Evolutionary conservation across 192 early-diverging fungal species (phyloP), one percentile per base, ranked within the genome.

Genomic region (Coemansia sp.): DNA sequence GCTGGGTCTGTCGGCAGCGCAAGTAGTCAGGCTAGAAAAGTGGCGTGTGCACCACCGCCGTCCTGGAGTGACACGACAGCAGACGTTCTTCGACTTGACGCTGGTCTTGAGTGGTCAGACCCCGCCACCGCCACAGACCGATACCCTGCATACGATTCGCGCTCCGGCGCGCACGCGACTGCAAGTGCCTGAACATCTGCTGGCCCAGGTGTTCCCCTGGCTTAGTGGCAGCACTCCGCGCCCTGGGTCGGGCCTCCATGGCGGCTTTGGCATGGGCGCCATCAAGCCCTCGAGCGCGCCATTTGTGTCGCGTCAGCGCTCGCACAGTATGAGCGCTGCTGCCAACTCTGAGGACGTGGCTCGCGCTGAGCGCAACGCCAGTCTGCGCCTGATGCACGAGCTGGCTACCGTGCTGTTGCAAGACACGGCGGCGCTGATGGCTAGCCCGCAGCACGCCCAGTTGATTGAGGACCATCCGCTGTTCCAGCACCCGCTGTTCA

Each of bases 31-130:
- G 3, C 76, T 83, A 40, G 81, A 83, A 33, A 75, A 75, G 22
- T 83, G 81, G 81, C 81, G 81, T 29, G 81, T 83, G 70, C 81
- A 83, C 61, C 81, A 83, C 69, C 81, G 81, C 18, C 81, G 81
- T 31, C 15, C 58, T 16, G 81, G 81, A 66, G 76, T 83, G 29
- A 83, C 81, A 1, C 76, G 81, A 36, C 76, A 78, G 68, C 81
- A 83, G 63, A 83, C 81, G 55, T 83, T 83, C 70, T 83, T 83
- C 41, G 81, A 83, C 65, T 75, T 83, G 67, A 75, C 81, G 33
- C 70, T 83, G 41, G 76, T 83, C 40, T 68, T 83, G 64, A 68
- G 62, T 60, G 81, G 81, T 66, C 81, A 83, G 46, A 72, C 65
- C 36, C 80, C 80, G 55, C 80, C 80, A 57, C 80, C 81, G 3